phyloP scores from a whole-genome alignment of 345 rosid species.

The Leavenworthia alabamica region DNA sequence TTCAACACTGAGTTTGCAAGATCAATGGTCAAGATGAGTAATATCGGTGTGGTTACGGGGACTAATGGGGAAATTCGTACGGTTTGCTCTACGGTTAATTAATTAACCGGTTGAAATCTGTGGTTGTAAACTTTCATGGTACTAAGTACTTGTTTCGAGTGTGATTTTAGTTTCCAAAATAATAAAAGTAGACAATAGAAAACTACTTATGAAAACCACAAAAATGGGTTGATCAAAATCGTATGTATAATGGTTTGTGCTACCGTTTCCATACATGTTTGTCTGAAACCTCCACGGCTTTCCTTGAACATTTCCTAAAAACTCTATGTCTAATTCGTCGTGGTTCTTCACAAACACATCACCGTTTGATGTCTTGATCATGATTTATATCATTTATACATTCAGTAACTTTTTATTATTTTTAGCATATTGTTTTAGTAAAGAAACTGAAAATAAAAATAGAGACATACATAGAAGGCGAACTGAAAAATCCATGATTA shows the following conservation, averaged over 20 bases:
- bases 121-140: slow-evolving; percentile 6
- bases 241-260: slow-evolving; percentile 41
- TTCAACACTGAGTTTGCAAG: slow-evolving; percentile 47
- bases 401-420: not conserved
- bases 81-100: slow-evolving; percentile 44
- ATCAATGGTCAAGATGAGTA: slow-evolving; percentile 69
- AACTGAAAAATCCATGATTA: slow-evolving; percentile 78
- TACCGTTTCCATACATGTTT: slow-evolving; percentile 87
- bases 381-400: not conserved
- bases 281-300: slow-evolving; percentile 94
- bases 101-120: not conserved
- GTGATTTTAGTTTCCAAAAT: slow-evolving; percentile 6
- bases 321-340: slow-evolving; percentile 91
- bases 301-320: slow-evolving; percentile 69
- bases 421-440: not conserved
- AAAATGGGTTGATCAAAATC: slow-evolving; percentile 22
- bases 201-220: not conserved
- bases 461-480: slow-evolving; percentile 67
- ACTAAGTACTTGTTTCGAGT: slow-evolving; percentile 4
- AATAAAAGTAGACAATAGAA: slow-evolving; percentile 15
- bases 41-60: slow-evolving; percentile 43
- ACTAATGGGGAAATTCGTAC: slow-evolving; percentile 45
- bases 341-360: slow-evolving; percentile 75
- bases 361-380: slow-evolving; percentile 81
- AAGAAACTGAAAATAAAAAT: not conserved